Evolutionary conservation across 192 early-diverging fungal species (phyloP).

Genomic region (Coemansia sp.): DNA sequence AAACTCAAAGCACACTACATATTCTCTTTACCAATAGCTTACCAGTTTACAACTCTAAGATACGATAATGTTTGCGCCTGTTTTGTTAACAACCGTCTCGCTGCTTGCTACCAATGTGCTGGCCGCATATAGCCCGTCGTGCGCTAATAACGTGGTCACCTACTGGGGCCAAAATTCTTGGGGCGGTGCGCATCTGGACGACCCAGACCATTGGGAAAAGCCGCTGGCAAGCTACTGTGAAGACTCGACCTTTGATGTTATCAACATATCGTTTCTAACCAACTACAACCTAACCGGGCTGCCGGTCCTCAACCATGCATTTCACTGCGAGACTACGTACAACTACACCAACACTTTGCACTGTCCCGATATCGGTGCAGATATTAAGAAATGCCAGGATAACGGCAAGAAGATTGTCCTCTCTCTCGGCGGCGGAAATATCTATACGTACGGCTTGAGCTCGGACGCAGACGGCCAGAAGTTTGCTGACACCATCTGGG

Average conservation of each 20-base stretch:
- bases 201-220: constrained; percentile 44
- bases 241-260: constrained; percentile 51
- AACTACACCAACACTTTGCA: constrained; percentile 60
- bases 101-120: neutral
- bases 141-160: constrained; percentile 54
- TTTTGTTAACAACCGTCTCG: neutral
- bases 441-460: constrained; percentile 60
- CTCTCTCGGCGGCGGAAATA: constrained; percentile 68
- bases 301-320: constrained; percentile 69
- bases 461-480: constrained; percentile 53
- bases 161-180: constrained; percentile 65
- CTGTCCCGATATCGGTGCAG: constrained; percentile 66
- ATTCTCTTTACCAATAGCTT: no score
- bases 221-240: constrained; percentile 59
- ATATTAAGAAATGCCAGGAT: constrained; percentile 70
- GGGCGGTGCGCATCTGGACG: constrained; percentile 55
- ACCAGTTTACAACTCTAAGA: neutral
- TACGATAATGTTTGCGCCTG: neutral
- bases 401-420: constrained; percentile 74
- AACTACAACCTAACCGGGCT: constrained; percentile 60
- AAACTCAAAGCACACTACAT: neutral
- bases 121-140: constrained; percentile 22
- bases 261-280: constrained; percentile 63
- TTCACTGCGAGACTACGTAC: constrained; percentile 60
- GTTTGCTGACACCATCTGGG: constrained; percentile 73